Base-by-base conservation (phyloP, 1,284 basidiomycete genomes). In the Irpex sp. region DNA sequence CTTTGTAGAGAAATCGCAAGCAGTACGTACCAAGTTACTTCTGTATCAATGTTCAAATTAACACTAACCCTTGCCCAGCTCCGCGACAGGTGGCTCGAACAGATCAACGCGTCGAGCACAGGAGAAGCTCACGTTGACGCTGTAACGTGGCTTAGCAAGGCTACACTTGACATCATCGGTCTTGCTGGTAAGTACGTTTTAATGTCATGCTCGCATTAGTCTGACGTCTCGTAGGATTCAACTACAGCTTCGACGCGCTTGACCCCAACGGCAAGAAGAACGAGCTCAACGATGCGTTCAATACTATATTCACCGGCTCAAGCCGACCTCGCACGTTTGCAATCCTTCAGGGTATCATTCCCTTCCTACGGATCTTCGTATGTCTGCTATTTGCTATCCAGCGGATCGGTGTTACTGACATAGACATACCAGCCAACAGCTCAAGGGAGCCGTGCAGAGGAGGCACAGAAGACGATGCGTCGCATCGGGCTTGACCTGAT, bases 151-250 rank as follows among this genome's bases (percentile, higher is more conserved):
- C 71, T 85, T 13, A 76, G 74, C n/a, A 76, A 77, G 59, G 72
- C 76, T 43, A 83, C 83, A 0, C 72, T 85, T 21, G 83, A 85
- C 66, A 74, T 83, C 19, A 84, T 86, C 61, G 82, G 82, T 1
- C 68, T 80, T 1, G 81, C 82, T 0, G 83, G 81, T 71, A 37
- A 17, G 62, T 46, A 13, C 9, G 8, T 43, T 15, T 35, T 43
- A 6, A 4, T 15, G 26, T 46, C 13, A 21, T 31, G 26, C 26
- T 55, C 19, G 6, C 11, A 8, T 46, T 50, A 33, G 21, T 7
- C 35, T 39, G 36, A 47, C 31, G 17, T 47, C n/a, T 5, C 11
- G n/a, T 17, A 67, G 63, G 65, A 9, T 63, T 65, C 43, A 63
- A 63, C 31, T 69, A 63, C 59, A 60, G 49, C n/a, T 90, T 93